Evolutionary conservation across 164 flowering plant genomes (phyloP), one percentile per base, ranked within the genome.

Genomic region (Macadamia tetraphylla): DNA sequence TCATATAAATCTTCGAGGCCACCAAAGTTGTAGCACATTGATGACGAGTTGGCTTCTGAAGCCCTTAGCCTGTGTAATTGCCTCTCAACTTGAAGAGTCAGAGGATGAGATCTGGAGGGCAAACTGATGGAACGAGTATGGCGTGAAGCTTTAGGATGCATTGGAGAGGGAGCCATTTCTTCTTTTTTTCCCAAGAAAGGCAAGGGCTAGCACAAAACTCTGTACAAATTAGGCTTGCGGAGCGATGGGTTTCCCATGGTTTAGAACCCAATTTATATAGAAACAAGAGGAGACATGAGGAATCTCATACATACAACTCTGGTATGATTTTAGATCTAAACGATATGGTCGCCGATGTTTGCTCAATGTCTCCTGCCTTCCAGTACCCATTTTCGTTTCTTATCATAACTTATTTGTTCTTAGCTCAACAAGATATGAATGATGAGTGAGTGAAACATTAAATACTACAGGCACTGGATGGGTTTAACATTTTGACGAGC

Each of bases 251-350:
- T 1, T 8, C 51, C 51, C 3, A 44, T 40, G 13, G 14, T 31
- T 29, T 29, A 9, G 46, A 42, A 60, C 63, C 43, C 44, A 60
- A 60, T 1, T 30, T 60, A 60, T 60, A 60, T 35, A 60, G 44
- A 30, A 60, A 60, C 44, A 35, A 35, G 6, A 43, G 65, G 65
- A 23, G 65, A 42, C 65, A 62, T 43, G 11, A 62, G 51, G 65
- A 62, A 62, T 62, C 65, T 17, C 29, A 53, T 53, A 53, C 18
- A 4, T 17, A 2, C 17, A 14, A 35, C 29, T 62, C 51, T 62
- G 65, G 29, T 43, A 6, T 62, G 10, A 43, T 9, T 18, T 12
- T 60, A 9, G 30, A 60, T 65, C 43, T 65, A 29, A 23, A 65
- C 72, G 61, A 62, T 14, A 60, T 48, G 10, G 30, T 51, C 17